Evolutionary conservation across 768 basidiomycete species (phyloP).

Genomic region (Leccinum longicurvipes): DNA sequence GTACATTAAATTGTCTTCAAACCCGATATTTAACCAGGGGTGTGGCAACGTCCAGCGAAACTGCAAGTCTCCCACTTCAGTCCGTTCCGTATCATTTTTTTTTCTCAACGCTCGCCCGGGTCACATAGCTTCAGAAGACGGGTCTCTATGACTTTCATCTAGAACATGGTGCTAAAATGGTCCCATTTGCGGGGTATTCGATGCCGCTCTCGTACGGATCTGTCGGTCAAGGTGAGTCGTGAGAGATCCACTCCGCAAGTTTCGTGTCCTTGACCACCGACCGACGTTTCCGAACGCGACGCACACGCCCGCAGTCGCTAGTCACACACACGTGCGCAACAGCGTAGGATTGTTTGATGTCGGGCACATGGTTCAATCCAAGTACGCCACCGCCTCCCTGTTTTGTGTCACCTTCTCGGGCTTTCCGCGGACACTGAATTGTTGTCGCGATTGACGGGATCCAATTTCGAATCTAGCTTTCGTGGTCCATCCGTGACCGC

Average conservation of each 20-base stretch:
- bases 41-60: slow-evolving; percentile 20
- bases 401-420: neutral
- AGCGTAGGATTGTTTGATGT: slow-evolving; percentile 92
- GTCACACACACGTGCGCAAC: slow-evolving; percentile 84
- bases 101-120: neutral
- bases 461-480: slow-evolving; percentile 53
- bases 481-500: slow-evolving; percentile 70
- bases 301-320: slow-evolving; percentile 59
- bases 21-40: slow-evolving; percentile 5
- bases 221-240: slow-evolving; percentile 67
- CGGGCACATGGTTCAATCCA: slow-evolving; percentile 96
- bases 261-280: slow-evolving; percentile 12
- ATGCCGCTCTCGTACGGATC: slow-evolving; percentile 91
- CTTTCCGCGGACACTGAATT: neutral
- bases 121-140: slow-evolving; percentile 53
- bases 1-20: neutral
- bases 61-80: slow-evolving; percentile 8
- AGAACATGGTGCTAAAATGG: slow-evolving; percentile 85
- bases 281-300: neutral
- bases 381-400: slow-evolving; percentile 44
- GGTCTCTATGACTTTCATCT: slow-evolving; percentile 88
- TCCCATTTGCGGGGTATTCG: slow-evolving; percentile 90
- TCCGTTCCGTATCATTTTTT: neutral
- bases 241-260: neutral
- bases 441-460: neutral